Conservation (phyloP, 2,329 filamentous ascomycete genomes). For the Pyricularia grisea region DNA sequence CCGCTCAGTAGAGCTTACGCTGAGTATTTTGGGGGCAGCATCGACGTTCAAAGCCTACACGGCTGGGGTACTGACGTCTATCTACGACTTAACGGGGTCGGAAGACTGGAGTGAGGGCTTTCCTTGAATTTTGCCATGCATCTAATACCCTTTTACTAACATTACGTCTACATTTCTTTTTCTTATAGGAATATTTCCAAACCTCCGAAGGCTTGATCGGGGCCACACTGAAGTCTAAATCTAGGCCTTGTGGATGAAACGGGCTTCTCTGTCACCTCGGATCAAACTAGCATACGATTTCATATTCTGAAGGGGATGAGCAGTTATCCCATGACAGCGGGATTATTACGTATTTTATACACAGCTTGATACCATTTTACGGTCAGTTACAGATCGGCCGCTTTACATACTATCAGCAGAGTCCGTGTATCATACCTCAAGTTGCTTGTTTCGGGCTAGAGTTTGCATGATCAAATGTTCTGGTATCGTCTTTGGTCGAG, state of each 20-base stretch:
- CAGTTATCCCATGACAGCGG: background rate
- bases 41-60: constrained; percentile 88
- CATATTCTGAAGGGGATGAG: background rate
- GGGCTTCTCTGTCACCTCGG: background rate
- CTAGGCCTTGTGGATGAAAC: background rate
- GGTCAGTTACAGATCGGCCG: background rate
- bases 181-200: background rate
- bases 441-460: background rate
- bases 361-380: background rate
- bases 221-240: background rate
- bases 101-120: constrained; percentile 33
- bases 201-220: background rate
- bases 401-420: background rate
- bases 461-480: background rate
- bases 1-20: constrained; percentile 89
- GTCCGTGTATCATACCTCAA: background rate
- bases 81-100: constrained; percentile 53
- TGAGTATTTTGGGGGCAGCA: constrained; percentile 95
- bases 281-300: background rate
- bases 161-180: background rate
- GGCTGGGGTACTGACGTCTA: constrained; percentile 80
- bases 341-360: background rate
- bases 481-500: background rate
- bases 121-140: background rate
- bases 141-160: background rate